Evolutionary conservation across 495 filamentous ascomycete species (phyloP).

Genomic region (Massariosphaeria phaeospora): DNA sequence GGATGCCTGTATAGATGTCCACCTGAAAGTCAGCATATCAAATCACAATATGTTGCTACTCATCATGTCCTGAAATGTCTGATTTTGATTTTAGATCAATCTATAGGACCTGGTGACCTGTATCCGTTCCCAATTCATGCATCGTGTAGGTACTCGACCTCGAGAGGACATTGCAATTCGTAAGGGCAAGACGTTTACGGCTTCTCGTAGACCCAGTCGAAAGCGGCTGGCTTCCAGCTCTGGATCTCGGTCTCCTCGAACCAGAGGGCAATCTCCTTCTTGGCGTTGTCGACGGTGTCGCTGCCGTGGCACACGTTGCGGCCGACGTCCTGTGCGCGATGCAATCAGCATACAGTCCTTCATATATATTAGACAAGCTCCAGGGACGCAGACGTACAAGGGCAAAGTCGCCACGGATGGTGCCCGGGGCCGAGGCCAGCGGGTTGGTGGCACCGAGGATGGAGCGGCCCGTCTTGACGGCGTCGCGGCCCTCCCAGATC

Average conservation of each 20-base stretch:
- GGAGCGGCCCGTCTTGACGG: constrained; percentile 93
- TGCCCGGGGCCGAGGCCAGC: constrained; percentile 83
- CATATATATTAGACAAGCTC: too few relatives aligned
- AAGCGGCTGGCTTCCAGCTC: constrained; percentile 70
- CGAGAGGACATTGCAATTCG: too few relatives aligned
- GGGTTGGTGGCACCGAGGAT: constrained; percentile 99
- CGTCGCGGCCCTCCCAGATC: constrained; percentile 98
- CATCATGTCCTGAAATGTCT: too few relatives aligned
- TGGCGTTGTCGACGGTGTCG: constrained; percentile 93
- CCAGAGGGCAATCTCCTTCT: constrained; percentile 99
- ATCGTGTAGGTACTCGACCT: too few relatives aligned
- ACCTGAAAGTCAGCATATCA: too few relatives aligned
- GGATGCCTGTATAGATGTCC: too few relatives aligned
- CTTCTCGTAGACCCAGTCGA: constrained; percentile 97
- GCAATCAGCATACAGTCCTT: too few relatives aligned
- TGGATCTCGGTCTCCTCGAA: constrained; percentile 81
- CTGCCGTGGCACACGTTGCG: constrained; percentile 99
- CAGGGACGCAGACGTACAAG: constrained; percentile 29
- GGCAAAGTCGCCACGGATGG: constrained; percentile 83
- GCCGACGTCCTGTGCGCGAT: constrained; percentile 85
- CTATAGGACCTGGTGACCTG: too few relatives aligned
- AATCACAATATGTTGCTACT: background rate
- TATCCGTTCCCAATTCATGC: too few relatives aligned
- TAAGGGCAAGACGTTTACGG: constrained; percentile 12
- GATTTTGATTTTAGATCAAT: too few relatives aligned